Evolutionary conservation across 257 asterid genomes (phyloP).

Genomic region (Fraxinus cuspidata): DNA sequence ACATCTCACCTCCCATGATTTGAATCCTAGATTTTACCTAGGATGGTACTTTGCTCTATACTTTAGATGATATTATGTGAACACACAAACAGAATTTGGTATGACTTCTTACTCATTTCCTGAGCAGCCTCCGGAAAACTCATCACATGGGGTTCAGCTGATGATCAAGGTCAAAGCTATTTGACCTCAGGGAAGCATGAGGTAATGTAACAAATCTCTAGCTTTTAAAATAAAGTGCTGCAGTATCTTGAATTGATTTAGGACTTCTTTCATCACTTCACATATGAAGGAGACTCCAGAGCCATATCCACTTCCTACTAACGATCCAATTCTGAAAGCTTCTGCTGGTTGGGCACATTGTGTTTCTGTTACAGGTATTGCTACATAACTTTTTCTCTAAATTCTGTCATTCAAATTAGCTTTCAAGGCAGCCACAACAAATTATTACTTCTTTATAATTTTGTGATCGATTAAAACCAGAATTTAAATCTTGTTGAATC

Average conservation of each 20-base stretch:
- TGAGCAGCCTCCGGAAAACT: slow-evolving; percentile 56
- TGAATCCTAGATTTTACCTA: not conserved
- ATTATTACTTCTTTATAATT: slow-evolving; percentile 1
- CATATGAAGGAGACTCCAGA: slow-evolving; percentile 61
- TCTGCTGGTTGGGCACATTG: slow-evolving; percentile 88
- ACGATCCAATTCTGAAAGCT: slow-evolving; percentile 54
- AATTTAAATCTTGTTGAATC: not conserved
- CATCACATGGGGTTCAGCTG: slow-evolving; percentile 82
- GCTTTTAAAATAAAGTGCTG: not conserved
- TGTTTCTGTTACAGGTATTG: slow-evolving; percentile 64
- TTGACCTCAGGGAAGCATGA: slow-evolving; percentile 83
- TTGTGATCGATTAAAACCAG: slow-evolving; percentile 3
- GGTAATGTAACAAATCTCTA: slow-evolving; percentile 41
- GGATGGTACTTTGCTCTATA: not conserved
- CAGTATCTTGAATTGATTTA: slow-evolving; percentile 23
- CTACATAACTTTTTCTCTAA: not conserved
- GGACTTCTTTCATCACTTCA: slow-evolving; percentile 23
- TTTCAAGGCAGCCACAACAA: not conserved
- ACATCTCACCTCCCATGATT: not conserved
- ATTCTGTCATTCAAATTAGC: not conserved
- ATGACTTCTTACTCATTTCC: slow-evolving; percentile 1
- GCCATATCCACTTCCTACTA: slow-evolving; percentile 57
- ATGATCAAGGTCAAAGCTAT: slow-evolving; percentile 87
- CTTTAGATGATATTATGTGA: not conserved
- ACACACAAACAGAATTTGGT: not conserved